These are phyloP conservation scores for Aspergillus versicolor DNA, from an alignment of 2,329 filamentous ascomycete genomes.

Conservation along the genomic window DNA sequence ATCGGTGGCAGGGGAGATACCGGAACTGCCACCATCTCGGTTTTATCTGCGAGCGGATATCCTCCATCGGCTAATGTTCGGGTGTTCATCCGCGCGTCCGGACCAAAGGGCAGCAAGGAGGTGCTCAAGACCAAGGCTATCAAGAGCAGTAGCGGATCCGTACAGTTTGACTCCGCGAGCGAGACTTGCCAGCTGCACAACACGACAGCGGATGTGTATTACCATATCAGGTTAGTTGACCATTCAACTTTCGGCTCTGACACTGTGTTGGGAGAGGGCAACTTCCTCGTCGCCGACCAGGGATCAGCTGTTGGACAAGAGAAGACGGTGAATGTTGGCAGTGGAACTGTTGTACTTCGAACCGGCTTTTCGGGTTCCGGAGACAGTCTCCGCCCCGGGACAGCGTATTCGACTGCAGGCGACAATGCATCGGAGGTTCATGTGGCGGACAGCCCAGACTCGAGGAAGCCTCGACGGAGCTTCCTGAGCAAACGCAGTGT, in stretches of 20 bases:
- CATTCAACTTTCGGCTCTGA: slow-evolving; percentile 83
- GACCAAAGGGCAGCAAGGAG: slow-evolving; percentile 68
- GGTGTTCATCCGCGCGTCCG: slow-evolving; percentile 67
- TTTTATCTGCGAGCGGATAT: slow-evolving; percentile 77
- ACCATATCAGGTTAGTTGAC: slow-evolving; percentile 81
- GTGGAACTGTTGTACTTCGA: slow-evolving; percentile 69
- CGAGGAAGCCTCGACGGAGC: slow-evolving; percentile 44
- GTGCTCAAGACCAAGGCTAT: slow-evolving; percentile 91
- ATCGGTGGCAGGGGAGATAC: slow-evolving; percentile 57
- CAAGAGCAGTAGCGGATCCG: slow-evolving; percentile 65
- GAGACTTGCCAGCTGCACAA: slow-evolving; percentile 78
- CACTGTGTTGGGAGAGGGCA: slow-evolving; percentile 76
- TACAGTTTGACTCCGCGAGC: slow-evolving; percentile 62
- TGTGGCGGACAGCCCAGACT: slow-evolving; percentile 40
- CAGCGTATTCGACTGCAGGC: slow-evolving; percentile 34
- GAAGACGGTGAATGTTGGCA: slow-evolving; percentile 72
- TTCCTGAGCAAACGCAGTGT: slow-evolving; percentile 47
- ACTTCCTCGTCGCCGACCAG: slow-evolving; percentile 90
- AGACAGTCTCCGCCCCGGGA: slow-evolving; percentile 34
- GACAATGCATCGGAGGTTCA: slow-evolving; percentile 24
- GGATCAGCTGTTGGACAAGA: slow-evolving; percentile 62
- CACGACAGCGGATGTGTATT: slow-evolving; percentile 72
- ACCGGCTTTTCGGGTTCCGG: slow-evolving; percentile 67
- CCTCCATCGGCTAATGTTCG: slow-evolving; percentile 76
- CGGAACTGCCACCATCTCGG: slow-evolving; percentile 76